Evolutionary conservation across 441 rosid genomes (phyloP).

Genomic region (Arabidopsis lyrata): DNA sequence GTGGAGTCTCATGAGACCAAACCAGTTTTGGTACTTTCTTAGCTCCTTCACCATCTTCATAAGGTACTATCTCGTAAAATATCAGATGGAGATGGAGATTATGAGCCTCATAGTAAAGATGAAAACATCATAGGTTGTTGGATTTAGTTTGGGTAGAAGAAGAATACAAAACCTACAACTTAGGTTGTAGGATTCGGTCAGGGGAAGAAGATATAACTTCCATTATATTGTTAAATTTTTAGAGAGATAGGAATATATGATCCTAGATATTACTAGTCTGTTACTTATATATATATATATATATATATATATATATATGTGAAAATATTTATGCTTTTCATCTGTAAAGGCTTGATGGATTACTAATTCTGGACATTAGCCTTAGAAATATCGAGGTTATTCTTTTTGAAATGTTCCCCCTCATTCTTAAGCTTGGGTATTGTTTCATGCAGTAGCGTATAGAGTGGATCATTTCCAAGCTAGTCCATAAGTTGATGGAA

Average conservation of each 20-base stretch:
- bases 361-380: background rate
- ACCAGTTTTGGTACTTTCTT: background rate
- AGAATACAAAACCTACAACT: background rate
- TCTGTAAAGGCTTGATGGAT: background rate
- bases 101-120: background rate
- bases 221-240: background rate
- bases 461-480: no score
- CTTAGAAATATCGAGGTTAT: background rate
- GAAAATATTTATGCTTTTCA: background rate
- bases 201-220: background rate
- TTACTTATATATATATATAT: background rate
- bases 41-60: background rate
- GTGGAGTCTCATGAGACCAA: background rate
- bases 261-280: background rate
- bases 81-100: background rate
- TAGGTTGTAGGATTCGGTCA: background rate
- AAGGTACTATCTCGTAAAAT: background rate
- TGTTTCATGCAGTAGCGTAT: no score
- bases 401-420: background rate
- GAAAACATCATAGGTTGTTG: conserved; percentile 5
- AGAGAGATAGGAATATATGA: background rate
- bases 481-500: background rate
- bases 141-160: background rate
- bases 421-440: background rate
- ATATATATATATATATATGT: background rate